Conservation (phyloP, 2,329 filamentous ascomycete genomes). For the Seiridium cupressi region DNA sequence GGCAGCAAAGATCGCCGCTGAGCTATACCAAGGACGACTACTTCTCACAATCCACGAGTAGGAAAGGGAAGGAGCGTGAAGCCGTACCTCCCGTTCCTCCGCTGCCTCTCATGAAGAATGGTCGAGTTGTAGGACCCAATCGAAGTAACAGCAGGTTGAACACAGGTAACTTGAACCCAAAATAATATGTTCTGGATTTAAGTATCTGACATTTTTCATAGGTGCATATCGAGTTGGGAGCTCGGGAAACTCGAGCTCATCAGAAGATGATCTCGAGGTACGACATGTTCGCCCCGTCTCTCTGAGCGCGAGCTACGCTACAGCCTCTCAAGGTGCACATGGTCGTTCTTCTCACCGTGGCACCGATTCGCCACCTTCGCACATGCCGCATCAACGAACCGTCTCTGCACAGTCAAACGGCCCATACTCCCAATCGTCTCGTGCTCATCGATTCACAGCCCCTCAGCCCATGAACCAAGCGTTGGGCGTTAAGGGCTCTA, state of each 20-base stretch:
- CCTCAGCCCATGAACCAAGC: conserved; percentile 20
- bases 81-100: conserved; percentile 11
- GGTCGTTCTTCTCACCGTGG: conserved; percentile 8
- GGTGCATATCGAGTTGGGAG: conserved; percentile 12
- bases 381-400: conserved; percentile 19
- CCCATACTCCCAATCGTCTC: conserved; percentile 1
- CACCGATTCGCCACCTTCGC: conserved; percentile 16
- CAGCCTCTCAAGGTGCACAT: conserved; percentile 12
- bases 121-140: conserved; percentile 4
- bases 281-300: conserved; percentile 8
- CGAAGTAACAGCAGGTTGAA: conserved; percentile 13
- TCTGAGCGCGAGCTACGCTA: conserved; percentile 7
- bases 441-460: conserved; percentile 23
- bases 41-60: conserved; percentile 12
- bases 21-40: conserved; percentile 18
- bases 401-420: conserved; percentile 13
- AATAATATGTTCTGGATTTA: too few relatives aligned
- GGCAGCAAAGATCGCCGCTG: conserved; percentile 15
- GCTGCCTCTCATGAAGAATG: conserved; percentile 8
- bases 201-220: neutral
- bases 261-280: conserved; percentile 21
- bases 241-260: conserved; percentile 15
- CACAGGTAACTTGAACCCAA: conserved; percentile 2
- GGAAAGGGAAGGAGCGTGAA: conserved; percentile 25
- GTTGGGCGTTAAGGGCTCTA: conserved; percentile 11